Base-by-base conservation (phyloP, 352 stramenopile genomes). In the Pythium periplocum region DNA sequence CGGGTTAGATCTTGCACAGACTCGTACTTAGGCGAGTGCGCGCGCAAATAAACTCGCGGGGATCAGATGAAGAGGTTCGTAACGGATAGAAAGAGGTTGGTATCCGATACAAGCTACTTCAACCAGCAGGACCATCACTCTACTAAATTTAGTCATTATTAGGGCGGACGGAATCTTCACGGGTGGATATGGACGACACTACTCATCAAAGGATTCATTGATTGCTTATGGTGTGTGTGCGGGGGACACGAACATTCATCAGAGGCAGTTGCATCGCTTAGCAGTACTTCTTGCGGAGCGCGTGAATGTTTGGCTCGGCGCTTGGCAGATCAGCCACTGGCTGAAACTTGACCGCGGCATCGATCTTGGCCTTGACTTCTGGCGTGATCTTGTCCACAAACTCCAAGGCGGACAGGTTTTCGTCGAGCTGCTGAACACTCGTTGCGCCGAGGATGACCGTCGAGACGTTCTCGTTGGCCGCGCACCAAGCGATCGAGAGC, bases 361-460 rank as follows among this genome's bases (percentile, higher is more conserved):
- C 73, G 47, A 83, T 79, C 42, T 69, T 52, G 17, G 48, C 45
- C 64, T 76, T 74, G 61, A 75, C 52, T 47, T 82, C 62, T 34
- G 71, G 66, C 4, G 70, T 83, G 40, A 83, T 59, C 67, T 80
- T 78, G 45, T 61, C 48, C 31, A 71, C 39, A 37, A 78, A 64
- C 53, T 68, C 51, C 37, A 78, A 48, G 3, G 73, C 69, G 45
- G 63, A 67, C 9, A 83, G 51, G 64, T 83, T 83, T 45, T 83
- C 71, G 42, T 83, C 69, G 3, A 86, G 61, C 48, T 86, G 73
- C 7, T 50, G 43, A 10, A 67, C 62, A 43, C 70, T 86, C 37
- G 68, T 86, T n/a, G 75, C 74, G 9, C 75, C 75, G 17, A 79
- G 59, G 40, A 86, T 69, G 2, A 86, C 74, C 0, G 66, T 79